A percentile compares a stretch with the other conserved stretches of the same genome.
These are phyloP conservation scores for Lasiodiplodia citricola DNA, from an alignment of 2,329 filamentous ascomycete genomes.

Conservation along the genomic window DNA sequence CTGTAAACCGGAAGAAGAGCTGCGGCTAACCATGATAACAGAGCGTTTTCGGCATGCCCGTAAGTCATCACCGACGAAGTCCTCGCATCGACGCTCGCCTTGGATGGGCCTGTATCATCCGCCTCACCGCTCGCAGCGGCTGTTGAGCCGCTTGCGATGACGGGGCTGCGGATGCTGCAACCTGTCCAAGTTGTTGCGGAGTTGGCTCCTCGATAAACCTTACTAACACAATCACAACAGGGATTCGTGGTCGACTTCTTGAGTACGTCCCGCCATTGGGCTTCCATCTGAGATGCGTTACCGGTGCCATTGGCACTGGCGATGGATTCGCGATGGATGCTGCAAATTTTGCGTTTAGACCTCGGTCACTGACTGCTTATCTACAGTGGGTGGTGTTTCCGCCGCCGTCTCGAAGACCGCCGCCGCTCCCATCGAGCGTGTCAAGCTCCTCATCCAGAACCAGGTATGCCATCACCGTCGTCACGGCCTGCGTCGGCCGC, in stretches of 20 bases:
- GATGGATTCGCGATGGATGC: constrained; percentile 15
- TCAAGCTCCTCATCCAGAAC: constrained; percentile 99
- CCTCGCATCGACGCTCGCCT: constrained; percentile 27
- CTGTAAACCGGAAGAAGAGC: background rate
- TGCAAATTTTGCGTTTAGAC: constrained; percentile 3
- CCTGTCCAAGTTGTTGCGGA: constrained; percentile 36
- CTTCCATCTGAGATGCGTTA: constrained; percentile 4
- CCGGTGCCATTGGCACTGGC: constrained; percentile 35
- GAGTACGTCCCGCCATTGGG: constrained; percentile 71
- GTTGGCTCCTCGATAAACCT: constrained; percentile 16
- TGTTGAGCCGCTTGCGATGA: constrained; percentile 18
- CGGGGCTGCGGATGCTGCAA: constrained; percentile 30
- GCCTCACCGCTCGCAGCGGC: constrained; percentile 10
- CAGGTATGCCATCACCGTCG: constrained; percentile 71
- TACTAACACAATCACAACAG: constrained; percentile 51
- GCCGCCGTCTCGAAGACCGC: constrained; percentile 99
- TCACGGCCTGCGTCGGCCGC: background rate
- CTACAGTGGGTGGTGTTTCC: constrained; percentile 97
- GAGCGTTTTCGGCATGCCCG: constrained; percentile 59
- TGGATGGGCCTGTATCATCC: background rate
- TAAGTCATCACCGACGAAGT: constrained; percentile 34
- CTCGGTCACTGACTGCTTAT: constrained; percentile 49
- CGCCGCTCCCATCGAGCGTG: constrained; percentile 99
- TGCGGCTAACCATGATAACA: constrained; percentile 21
- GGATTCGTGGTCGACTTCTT: constrained; percentile 98